phyloP scores from a whole-genome alignment of 768 basidiomycete species.

The Panellus pusillus region DNA sequence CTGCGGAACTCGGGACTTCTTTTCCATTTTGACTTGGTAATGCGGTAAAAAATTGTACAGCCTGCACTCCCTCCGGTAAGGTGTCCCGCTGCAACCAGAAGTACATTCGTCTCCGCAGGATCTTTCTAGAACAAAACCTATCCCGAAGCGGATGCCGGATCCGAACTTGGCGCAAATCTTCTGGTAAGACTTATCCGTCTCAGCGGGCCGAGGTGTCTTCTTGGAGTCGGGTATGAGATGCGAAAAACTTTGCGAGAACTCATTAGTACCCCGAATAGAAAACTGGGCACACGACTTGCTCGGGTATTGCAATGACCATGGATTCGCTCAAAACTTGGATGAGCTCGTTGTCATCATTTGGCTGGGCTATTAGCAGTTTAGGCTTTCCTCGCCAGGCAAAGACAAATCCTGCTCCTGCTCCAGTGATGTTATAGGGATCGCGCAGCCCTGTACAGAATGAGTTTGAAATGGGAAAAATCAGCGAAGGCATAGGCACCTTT shows the following conservation, averaged over 20 bases:
- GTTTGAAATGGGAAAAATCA: not conserved
- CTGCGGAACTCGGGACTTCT: conserved; percentile 41
- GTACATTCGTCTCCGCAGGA: conserved; percentile 72
- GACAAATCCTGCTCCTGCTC: conserved; percentile 82
- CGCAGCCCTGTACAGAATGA: conserved; percentile 58
- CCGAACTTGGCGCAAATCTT: conserved; percentile 84
- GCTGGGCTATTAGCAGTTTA: conserved; percentile 64
- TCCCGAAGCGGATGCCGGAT: conserved; percentile 84
- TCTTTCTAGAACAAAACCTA: conserved; percentile 81
- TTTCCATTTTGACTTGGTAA: conserved; percentile 65
- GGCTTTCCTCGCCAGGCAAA: conserved; percentile 82
- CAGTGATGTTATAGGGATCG: conserved; percentile 72
- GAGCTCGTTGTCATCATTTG: conserved; percentile 72
- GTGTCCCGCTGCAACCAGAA: conserved; percentile 50
- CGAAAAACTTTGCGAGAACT: conserved; percentile 19
- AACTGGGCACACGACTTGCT: conserved; percentile 48
- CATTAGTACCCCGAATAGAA: not conserved
- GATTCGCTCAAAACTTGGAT: conserved; percentile 80
- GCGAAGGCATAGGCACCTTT: conserved; percentile 58
- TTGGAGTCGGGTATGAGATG: conserved; percentile 25
- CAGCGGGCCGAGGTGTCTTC: conserved; percentile 22
- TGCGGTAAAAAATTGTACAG: conserved; percentile 81
- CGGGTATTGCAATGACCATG: conserved; percentile 83
- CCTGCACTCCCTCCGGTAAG: conserved; percentile 79
- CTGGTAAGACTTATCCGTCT: conserved; percentile 33